Conservation (phyloP, 176 grass and related monocot genomes). For the Lolium rigidum region DNA sequence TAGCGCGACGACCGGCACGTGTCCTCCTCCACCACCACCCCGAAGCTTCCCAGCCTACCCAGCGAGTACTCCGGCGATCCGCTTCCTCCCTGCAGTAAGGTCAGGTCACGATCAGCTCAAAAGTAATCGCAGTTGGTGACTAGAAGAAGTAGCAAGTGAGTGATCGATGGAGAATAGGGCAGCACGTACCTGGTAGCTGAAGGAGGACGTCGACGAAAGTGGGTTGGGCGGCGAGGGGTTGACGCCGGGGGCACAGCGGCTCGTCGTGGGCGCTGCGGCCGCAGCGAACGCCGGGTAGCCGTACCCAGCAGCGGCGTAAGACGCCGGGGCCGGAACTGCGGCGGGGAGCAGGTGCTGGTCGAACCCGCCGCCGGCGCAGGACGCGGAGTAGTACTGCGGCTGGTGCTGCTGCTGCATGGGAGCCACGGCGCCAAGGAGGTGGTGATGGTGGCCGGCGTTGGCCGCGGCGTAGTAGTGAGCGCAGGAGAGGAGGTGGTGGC, state of each 20-base stretch:
- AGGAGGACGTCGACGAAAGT: not conserved
- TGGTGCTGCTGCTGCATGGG: not conserved
- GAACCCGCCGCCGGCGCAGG: not conserved
- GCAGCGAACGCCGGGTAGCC: constrained; percentile 26
- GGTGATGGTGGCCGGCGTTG: constrained; percentile 7
- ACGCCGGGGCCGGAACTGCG: not conserved
- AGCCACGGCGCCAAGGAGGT: not conserved
- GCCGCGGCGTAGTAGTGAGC: constrained; percentile 45
- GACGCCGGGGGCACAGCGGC: constrained; percentile 7
- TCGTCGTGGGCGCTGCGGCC: not conserved
- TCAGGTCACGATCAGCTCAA: too few relatives aligned
- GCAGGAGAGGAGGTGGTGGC: constrained; percentile 61
- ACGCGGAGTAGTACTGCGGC: not conserved
- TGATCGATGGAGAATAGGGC: not conserved
- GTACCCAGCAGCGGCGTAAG: constrained; percentile 13
- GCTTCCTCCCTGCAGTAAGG: constrained; percentile 2
- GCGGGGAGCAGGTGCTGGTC: constrained; percentile 34
- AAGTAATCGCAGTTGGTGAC: not conserved
- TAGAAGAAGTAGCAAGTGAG: not conserved
- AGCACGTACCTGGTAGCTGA: constrained; percentile 47
- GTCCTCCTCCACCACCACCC: constrained; percentile 36
- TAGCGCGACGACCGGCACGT: constrained; percentile 25
- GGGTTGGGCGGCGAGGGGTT: constrained; percentile 20
- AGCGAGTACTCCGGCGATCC: constrained; percentile 38
- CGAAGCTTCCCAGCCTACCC: constrained; percentile 59